These are phyloP conservation scores for Psidium friedrichsthalianum DNA, from an alignment of 345 rosid species.

Conservation along the genomic window DNA sequence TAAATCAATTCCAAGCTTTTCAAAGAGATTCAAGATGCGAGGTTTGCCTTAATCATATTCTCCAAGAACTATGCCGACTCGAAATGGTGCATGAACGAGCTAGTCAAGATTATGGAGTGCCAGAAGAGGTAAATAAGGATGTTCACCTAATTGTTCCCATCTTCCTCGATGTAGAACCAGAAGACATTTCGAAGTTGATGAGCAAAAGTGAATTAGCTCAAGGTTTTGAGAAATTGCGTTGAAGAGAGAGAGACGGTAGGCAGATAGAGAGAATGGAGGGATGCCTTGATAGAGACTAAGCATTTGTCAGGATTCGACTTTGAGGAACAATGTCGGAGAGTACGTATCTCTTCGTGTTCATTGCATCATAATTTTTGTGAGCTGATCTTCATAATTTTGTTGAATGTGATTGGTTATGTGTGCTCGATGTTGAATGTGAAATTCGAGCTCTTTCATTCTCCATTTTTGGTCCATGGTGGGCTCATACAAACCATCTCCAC, in stretches of 20 bases:
- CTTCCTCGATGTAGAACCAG: not conserved
- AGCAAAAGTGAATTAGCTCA: not conserved
- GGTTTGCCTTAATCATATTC: not conserved
- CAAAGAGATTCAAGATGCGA: not conserved
- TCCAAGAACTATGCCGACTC: not conserved
- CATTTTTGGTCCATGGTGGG: too few species aligned
- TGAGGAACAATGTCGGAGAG: not conserved
- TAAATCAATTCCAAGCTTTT: not conserved
- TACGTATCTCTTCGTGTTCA: not conserved
- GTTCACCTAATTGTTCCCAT: not conserved
- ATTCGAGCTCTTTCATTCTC: too few species aligned
- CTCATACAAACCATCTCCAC: too few species aligned
- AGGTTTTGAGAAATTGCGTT: not conserved
- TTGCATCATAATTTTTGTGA: too few species aligned
- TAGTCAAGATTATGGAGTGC: not conserved
- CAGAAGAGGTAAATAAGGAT: not conserved
- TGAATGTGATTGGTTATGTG: too few species aligned
- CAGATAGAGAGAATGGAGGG: not conserved
- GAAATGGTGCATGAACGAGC: not conserved
- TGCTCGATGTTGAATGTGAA: too few species aligned
- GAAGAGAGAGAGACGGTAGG: not conserved
- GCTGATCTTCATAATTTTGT: too few species aligned
- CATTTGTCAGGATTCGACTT: not conserved
- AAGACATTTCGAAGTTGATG: not conserved
- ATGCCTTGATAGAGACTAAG: not conserved